Conservation (phyloP, 257 asterid genomes). For the Paulownia fortunei region DNA sequence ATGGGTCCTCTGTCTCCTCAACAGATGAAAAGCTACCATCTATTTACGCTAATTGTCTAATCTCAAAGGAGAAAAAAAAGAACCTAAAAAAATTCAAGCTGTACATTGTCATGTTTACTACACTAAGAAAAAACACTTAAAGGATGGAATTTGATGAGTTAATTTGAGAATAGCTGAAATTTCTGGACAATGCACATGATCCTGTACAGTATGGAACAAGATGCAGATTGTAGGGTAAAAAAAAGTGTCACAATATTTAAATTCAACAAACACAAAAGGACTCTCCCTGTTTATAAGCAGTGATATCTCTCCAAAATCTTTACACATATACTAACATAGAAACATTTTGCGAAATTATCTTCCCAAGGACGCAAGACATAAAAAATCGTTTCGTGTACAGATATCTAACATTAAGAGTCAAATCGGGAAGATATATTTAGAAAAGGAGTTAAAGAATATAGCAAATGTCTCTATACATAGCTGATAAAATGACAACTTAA, state of each 20-base stretch:
- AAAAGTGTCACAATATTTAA: neutral
- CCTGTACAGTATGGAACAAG: neutral
- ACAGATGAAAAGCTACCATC: neutral
- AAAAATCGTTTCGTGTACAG: neutral
- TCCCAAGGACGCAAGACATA: neutral
- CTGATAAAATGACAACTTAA: neutral
- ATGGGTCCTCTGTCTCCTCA: neutral
- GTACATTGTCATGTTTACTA: neutral
- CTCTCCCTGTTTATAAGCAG: neutral
- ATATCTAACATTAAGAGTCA: constrained; percentile 10
- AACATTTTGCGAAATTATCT: neutral
- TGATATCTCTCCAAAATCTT: neutral
- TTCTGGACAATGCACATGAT: neutral
- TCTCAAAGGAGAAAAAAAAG: neutral
- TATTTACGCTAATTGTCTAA: neutral
- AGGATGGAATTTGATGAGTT: neutral
- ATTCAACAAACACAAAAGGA: neutral
- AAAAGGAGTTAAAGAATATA: neutral
- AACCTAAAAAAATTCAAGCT: neutral
- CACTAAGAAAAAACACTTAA: neutral
- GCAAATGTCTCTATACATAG: neutral
- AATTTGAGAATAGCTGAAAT: neutral
- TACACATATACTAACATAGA: neutral
- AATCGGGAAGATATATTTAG: neutral
- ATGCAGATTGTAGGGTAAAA: neutral